phyloP scores from a whole-genome alignment of 1,139 yeast genomes.

The Debaryomyces psychrophilus region DNA sequence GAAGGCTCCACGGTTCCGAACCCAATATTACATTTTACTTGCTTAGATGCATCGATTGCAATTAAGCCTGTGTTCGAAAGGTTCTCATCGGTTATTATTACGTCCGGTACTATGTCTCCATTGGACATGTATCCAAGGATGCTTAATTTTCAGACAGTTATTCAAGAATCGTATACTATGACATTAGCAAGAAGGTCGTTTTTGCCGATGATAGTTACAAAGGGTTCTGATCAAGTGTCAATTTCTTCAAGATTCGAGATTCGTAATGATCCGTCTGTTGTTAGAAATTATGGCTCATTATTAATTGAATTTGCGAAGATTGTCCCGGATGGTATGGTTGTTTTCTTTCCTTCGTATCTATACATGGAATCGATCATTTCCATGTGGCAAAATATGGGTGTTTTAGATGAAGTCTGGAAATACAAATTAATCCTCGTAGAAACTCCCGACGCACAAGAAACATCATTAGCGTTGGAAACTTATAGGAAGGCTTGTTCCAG shows the following conservation, averaged over 20 bases:
- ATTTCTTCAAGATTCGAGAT: constrained; percentile 95
- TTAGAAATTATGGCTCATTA: constrained; percentile 91
- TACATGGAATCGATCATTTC: constrained; percentile 98
- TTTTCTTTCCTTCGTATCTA: constrained; percentile 93
- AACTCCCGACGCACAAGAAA: constrained; percentile 99
- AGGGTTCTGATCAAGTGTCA: constrained; percentile 97
- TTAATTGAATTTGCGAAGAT: constrained; percentile 90
- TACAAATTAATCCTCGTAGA: constrained; percentile 94
- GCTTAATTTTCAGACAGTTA: constrained; percentile 91
- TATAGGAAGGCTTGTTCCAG: constrained; percentile 95
- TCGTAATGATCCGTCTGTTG: constrained; percentile 96
- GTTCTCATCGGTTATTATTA: constrained; percentile 90
- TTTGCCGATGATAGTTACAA: constrained; percentile 93
- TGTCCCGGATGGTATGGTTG: constrained; percentile 98
- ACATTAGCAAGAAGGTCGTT: constrained; percentile 90
- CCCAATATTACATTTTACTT: constrained; percentile 91
- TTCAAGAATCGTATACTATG: constrained; percentile 95
- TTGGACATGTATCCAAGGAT: constrained; percentile 98
- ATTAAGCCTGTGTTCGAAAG: constrained; percentile 95
- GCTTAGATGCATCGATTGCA: constrained; percentile 97
- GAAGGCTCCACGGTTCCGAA: constrained; percentile 98
- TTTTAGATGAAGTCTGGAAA: constrained; percentile 97
- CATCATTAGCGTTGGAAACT: constrained; percentile 91
- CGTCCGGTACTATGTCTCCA: constrained; percentile 98
- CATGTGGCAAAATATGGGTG: constrained; percentile 99